A percentile compares a stretch with the other conserved stretches of the same genome.
These are phyloP conservation scores for Linnemannia elongata DNA, from an alignment of 192 early-diverging fungal genomes.

Conservation along the genomic window DNA sequence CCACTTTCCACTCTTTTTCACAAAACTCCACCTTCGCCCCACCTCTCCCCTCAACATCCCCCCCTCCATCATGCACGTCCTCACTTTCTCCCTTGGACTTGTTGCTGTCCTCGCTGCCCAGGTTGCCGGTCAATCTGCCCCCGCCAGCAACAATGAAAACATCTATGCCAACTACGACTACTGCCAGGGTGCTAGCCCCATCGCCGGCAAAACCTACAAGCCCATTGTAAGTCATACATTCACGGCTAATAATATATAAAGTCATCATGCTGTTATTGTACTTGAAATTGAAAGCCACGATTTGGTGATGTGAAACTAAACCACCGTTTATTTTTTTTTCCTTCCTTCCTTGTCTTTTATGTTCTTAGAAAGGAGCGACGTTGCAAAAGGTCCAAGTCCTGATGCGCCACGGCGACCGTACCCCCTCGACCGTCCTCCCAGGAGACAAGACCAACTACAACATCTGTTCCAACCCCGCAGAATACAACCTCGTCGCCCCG, in stretches of 20 bases:
- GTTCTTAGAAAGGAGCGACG: constrained; percentile 43
- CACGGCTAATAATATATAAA: too few species aligned
- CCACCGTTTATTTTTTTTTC: too few species aligned
- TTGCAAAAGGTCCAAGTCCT: constrained; percentile 70
- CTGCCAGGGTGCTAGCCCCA: constrained; percentile 13
- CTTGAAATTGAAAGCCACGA: too few species aligned
- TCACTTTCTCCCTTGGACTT: constrained; percentile 7
- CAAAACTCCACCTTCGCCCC: background rate
- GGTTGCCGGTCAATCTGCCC: background rate
- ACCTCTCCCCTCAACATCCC: background rate
- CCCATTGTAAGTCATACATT: constrained; percentile 24
- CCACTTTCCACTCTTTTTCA: background rate
- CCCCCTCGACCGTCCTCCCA: constrained; percentile 54
- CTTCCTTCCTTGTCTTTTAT: too few species aligned
- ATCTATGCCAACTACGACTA: constrained; percentile 20
- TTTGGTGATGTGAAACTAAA: background rate
- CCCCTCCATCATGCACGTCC: constrained; percentile 11
- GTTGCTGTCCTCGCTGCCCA: constrained; percentile 12
- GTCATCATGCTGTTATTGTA: too few species aligned
- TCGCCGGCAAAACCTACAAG: constrained; percentile 14
- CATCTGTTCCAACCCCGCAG: constrained; percentile 33
- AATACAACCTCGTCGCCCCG: background rate
- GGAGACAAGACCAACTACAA: constrained; percentile 56
- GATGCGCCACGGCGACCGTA: constrained; percentile 71
- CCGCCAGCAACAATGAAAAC: background rate